Evolutionary conservation across 2,329 filamentous ascomycete genomes (phyloP).

Genomic region (Dactylellina sp.): DNA sequence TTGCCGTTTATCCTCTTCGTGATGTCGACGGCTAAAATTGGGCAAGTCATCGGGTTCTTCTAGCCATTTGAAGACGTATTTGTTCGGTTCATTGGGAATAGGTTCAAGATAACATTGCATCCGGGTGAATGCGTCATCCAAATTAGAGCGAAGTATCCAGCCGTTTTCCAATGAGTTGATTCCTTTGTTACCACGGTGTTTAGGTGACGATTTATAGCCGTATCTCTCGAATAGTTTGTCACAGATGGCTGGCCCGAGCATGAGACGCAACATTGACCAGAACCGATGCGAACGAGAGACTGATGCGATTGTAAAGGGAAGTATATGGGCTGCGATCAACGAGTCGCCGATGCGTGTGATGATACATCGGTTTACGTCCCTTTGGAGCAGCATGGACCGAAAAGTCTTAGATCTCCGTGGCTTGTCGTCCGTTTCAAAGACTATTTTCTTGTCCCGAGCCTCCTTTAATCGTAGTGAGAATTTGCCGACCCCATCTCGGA

Average conservation of each 20-base stretch:
- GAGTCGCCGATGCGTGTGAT: slow-evolving; percentile 43
- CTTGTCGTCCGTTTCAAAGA: slow-evolving; percentile 23
- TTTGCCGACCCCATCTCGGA: slow-evolving; percentile 47
- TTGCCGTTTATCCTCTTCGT: slow-evolving; percentile 26
- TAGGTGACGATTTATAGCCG: slow-evolving; percentile 39
- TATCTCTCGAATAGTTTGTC: slow-evolving; percentile 46
- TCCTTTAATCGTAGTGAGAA: slow-evolving; percentile 40
- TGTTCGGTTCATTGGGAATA: slow-evolving; percentile 41
- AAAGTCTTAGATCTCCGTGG: slow-evolving; percentile 38
- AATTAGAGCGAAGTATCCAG: slow-evolving; percentile 46
- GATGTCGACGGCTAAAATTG: slow-evolving; percentile 25
- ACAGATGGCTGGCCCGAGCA: slow-evolving; percentile 41
- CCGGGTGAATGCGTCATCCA: slow-evolving; percentile 42
- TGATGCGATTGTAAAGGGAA: slow-evolving; percentile 49
- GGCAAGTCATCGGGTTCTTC: slow-evolving; percentile 39
- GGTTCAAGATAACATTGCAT: slow-evolving; percentile 54
- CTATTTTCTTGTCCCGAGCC: slow-evolving; percentile 43
- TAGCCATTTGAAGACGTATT: slow-evolving; percentile 50
- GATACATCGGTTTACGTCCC: slow-evolving; percentile 48
- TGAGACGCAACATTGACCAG: slow-evolving; percentile 46
- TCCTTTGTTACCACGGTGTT: slow-evolving; percentile 43
- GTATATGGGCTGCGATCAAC: slow-evolving; percentile 49
- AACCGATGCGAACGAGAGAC: slow-evolving; percentile 38
- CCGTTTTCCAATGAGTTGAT: slow-evolving; percentile 52
- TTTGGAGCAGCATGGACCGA: slow-evolving; percentile 40